Evolutionary conservation across 2,329 filamentous ascomycete species (phyloP), one percentile per base, ranked within the genome.

Genomic region (Apiospora phragmitis): DNA sequence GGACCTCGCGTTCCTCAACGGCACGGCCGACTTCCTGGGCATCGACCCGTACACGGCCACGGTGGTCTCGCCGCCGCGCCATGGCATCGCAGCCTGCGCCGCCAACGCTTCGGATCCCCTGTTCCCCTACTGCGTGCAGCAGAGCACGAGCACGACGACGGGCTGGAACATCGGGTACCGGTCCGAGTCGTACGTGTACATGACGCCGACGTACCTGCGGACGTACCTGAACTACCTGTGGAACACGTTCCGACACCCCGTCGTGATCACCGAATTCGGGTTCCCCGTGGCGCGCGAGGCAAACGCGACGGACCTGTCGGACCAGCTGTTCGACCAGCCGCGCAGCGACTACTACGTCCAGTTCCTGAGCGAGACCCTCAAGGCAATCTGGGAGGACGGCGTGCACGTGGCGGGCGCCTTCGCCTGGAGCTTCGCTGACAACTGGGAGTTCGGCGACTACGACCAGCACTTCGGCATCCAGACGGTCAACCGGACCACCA

Each of bases 81-180:
- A 78, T 11, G 86, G 85, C 1, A 82, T 88, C 65, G 78, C 81
- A 0, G 81, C 81, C 6, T 90, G 88, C 74, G 81, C 85, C 1
- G 72, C 79, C 8, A 85, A 90, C 74, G 73, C 77, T 1, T 82
- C 80, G 7, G 82, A 85, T 41, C 74, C 84, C 0, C 79, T 85
- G 11, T 85, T 83, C 26, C 89, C 88, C 0, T 85, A 85, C 71
- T 91, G 88, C 73, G 86, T 88, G 1, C 83, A 81, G 0, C 83
- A 86, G 70, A 83, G 82, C 14, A 84, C 80, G 0, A 79, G 77
- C 1, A 86, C 86, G 49, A 77, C 81, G 1, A 84, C 84, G 41
- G 88, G 87, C 2, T 91, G 89, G 89, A 81, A 87, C 73, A 87
- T 90, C 67, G 89, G 89, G 26, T 89, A 89, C 72, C 81, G 83